phyloP scores from a whole-genome alignment of 768 basidiomycete species.

The Ramaria sp. region DNA sequence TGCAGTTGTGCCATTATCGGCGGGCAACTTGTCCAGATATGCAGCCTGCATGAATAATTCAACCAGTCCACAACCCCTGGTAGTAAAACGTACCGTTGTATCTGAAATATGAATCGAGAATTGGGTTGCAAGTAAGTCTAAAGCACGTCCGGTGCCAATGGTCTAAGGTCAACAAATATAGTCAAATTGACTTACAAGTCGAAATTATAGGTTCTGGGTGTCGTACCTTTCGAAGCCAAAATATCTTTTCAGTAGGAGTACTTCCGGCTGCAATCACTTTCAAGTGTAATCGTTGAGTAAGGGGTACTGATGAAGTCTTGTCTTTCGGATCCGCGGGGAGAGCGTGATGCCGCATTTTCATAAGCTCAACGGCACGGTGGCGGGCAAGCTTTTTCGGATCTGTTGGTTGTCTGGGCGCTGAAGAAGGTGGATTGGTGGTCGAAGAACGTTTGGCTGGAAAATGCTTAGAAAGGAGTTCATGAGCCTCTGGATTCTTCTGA shows the following conservation, averaged over 20 bases:
- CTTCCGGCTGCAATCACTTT: constrained; percentile 26
- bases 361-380: constrained; percentile 46
- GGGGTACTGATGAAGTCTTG: constrained; percentile 30
- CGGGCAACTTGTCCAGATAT: constrained; percentile 23
- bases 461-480: constrained; percentile 41
- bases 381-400: constrained; percentile 46
- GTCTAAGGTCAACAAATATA: constrained; percentile 26
- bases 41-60: constrained; percentile 27
- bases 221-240: constrained; percentile 69
- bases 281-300: constrained; percentile 51
- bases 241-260: constrained; percentile 28
- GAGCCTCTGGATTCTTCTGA: constrained; percentile 36
- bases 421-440: constrained; percentile 13
- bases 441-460: constrained; percentile 23
- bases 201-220: background rate
- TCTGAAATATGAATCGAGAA: constrained; percentile 24
- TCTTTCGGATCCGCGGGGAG: constrained; percentile 51
- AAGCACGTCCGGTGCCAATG: constrained; percentile 44
- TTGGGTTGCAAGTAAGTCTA: constrained; percentile 41
- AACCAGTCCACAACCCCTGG: background rate
- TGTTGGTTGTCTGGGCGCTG: constrained; percentile 26
- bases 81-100: constrained; percentile 21
- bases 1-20: constrained; percentile 17
- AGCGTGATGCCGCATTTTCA: constrained; percentile 70
- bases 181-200: background rate